These are phyloP conservation scores for Termitomyces sp. DNA, from an alignment of 768 basidiomycete species.

Conservation along the genomic window DNA sequence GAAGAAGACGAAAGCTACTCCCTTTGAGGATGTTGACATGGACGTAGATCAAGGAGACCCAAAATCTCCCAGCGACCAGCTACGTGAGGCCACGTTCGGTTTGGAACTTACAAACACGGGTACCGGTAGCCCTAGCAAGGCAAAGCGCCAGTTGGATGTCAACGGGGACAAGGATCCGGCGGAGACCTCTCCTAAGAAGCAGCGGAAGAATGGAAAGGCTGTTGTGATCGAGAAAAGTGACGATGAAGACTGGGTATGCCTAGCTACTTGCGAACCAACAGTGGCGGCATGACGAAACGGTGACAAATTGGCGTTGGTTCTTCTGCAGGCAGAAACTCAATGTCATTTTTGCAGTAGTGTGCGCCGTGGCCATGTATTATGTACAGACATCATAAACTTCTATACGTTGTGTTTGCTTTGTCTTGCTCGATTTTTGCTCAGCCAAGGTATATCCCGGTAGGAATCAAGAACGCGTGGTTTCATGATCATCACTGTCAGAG, in stretches of 20 bases:
- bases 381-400: not conserved
- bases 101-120: constrained; percentile 39
- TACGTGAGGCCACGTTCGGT: constrained; percentile 28
- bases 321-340: not conserved
- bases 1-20: constrained; percentile 24
- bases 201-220: constrained; percentile 18
- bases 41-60: constrained; percentile 20
- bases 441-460: not conserved
- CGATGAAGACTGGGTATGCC: constrained; percentile 26
- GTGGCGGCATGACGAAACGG: constrained; percentile 4
- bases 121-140: constrained; percentile 26
- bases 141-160: constrained; percentile 30
- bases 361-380: not conserved
- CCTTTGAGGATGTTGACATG: constrained; percentile 23
- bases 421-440: not conserved
- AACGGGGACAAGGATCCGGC: constrained; percentile 19
- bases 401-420: not conserved
- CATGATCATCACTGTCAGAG: no score
- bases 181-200: constrained; percentile 29
- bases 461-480: no score
- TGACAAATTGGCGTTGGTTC: not conserved
- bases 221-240: constrained; percentile 20
- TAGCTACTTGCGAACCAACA: constrained; percentile 15
- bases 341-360: constrained; percentile 1
- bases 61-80: constrained; percentile 10